Evolutionary conservation across 2,329 filamentous ascomycete genomes (phyloP), one percentile per base, ranked within the genome.

Genomic region (Paecilomyces dactylethromorphus): DNA sequence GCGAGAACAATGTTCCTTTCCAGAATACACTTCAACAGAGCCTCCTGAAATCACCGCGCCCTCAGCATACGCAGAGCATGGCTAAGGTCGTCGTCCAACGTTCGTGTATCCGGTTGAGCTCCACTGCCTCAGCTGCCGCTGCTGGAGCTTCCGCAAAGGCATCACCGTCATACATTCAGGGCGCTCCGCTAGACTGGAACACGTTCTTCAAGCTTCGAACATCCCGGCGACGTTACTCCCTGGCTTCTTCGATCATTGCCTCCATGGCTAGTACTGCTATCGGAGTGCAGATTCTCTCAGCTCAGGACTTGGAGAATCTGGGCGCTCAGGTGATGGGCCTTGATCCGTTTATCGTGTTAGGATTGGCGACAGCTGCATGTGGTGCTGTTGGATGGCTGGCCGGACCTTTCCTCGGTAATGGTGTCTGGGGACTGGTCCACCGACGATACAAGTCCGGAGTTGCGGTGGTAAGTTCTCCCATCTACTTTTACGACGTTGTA

Each of bases 161-260:
- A 29, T 32, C 18, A 55, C 35, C 35, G 15, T 49, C 39, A 39
- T 53, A 35, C 39, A 33, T 32, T 52, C 57, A 54, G 24, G 55
- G 15, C 55, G 66, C 74, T 35, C 69, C 74, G n/a, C 84, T 92
- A 50, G 85, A 91, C 77, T 97, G 93, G 93, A 88, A 97, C 79
- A 87, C 86, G 56, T 97, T 96, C 81, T 96, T 97, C 81, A 85
- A 86, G 72, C 87, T 97, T 60, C 91, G 93, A 69, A 89, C 91
- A 68, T 89, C 87, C 60, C 90, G 93, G 58, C 88, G 93, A 61
- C 86, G 90, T 68, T 89, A 92, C 79, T 91, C 93, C 72, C 84
- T 96, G 39, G 84, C 83, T 55, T 92, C 91, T 64, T 93, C 90
- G 53, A 80, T 91, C 56, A 72, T 85, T 33, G 85, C 84, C 33